phyloP scores from a whole-genome alignment of 2,329 filamentous ascomycete species.

The Lasiodiplodia hormozganensis region DNA sequence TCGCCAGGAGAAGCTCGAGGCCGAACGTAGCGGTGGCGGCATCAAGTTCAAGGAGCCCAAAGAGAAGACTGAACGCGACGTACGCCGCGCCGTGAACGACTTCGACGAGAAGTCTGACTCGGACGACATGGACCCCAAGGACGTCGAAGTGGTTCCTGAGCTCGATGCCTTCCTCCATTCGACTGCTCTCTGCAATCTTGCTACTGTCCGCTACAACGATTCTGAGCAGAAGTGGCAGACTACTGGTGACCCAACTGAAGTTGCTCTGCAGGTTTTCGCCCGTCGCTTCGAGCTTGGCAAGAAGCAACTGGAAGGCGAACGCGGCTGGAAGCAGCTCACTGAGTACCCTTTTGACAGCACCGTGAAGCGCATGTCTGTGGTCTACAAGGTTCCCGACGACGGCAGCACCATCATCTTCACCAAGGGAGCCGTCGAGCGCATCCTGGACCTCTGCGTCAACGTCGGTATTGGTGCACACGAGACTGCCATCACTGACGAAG shows the following conservation, averaged over 20 bases:
- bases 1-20: conserved; percentile 34
- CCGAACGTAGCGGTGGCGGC: conserved; percentile 35
- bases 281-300: conserved; percentile 47
- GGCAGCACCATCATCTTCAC: conserved; percentile 45
- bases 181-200: conserved; percentile 56
- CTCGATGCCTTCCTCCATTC: conserved; percentile 45
- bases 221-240: conserved; percentile 48
- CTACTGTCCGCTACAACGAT: conserved; percentile 55
- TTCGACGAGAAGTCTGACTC: conserved; percentile 27
- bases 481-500: conserved; percentile 37
- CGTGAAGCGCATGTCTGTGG: conserved; percentile 50
- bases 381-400: conserved; percentile 43
- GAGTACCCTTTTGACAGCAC: conserved; percentile 51
- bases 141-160: conserved; percentile 36
- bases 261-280: conserved; percentile 48
- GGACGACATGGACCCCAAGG: conserved; percentile 34
- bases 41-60: conserved; percentile 39
- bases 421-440: conserved; percentile 47
- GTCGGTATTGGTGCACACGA: conserved; percentile 44
- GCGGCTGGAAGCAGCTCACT: conserved; percentile 42
- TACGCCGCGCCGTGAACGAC: conserved; percentile 30
- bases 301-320: conserved; percentile 36
- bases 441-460: conserved; percentile 32
- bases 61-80: conserved; percentile 36
- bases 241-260: conserved; percentile 48